A percentile compares a stretch with the other conserved stretches of the same genome.
Conservation (phyloP, 768 basidiomycete species). For the Lactifluus piperatus region DNA sequence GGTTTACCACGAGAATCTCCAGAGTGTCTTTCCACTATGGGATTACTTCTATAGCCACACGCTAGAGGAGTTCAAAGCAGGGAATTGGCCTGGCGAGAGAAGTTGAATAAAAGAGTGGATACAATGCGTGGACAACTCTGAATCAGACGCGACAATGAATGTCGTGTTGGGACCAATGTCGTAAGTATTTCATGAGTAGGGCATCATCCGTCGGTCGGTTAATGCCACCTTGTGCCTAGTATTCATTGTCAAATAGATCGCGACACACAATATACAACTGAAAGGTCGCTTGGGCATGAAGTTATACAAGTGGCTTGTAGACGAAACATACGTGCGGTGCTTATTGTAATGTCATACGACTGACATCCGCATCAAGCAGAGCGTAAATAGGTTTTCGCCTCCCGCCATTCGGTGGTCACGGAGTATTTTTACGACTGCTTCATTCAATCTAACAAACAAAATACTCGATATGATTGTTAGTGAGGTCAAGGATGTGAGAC, state of each 20-base stretch:
- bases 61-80: constrained; percentile 17
- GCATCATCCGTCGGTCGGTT: too few species aligned
- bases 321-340: constrained; percentile 35
- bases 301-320: constrained; percentile 36
- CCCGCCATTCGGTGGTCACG: constrained; percentile 42
- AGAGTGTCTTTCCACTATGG: constrained; percentile 51
- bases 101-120: background rate
- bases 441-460: too few species aligned
- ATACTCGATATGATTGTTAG: too few species aligned
- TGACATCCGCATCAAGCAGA: constrained; percentile 27
- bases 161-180: constrained; percentile 1
- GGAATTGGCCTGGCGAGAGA: background rate
- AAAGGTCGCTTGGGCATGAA: constrained; percentile 38
- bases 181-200: too few species aligned
- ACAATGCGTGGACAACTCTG: background rate
- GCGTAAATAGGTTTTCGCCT: constrained; percentile 42
- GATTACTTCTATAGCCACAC: constrained; percentile 25
- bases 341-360: background rate
- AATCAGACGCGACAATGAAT: constrained; percentile 2
- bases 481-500: too few species aligned
- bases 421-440: too few species aligned
- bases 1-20: constrained; percentile 55
- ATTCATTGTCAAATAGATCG: too few species aligned
- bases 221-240: too few species aligned
- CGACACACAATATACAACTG: constrained; percentile 34